Conservation (phyloP, 805 yeast species). For the Wickerhamiella shivajii region DNA sequence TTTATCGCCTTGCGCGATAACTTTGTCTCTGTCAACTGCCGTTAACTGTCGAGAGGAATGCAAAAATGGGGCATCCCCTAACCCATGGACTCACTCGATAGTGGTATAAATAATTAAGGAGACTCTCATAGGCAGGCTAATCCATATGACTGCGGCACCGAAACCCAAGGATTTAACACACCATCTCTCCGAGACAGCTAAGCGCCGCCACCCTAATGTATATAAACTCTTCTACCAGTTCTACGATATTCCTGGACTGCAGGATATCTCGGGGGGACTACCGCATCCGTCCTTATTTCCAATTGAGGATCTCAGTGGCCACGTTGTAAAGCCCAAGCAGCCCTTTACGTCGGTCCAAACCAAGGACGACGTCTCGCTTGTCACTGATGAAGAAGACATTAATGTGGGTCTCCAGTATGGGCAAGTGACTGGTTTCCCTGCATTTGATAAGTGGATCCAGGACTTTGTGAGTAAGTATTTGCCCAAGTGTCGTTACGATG, state of each 20-base stretch:
- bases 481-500: conserved; percentile 12
- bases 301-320: conserved; percentile 12
- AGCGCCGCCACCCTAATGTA: conserved; percentile 17
- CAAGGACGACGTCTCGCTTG: conserved; percentile 5
- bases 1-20: too few relatives aligned
- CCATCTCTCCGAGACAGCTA: conserved; percentile 15
- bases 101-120: too few relatives aligned
- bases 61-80: too few relatives aligned
- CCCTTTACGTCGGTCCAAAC: neutral
- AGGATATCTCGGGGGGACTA: conserved; percentile 18
- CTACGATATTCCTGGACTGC: conserved; percentile 16
- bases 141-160: too few relatives aligned
- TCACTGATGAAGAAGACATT: conserved; percentile 23
- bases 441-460: conserved; percentile 47
- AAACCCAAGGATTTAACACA: conserved; percentile 16
- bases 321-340: conserved; percentile 7
- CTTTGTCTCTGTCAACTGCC: too few relatives aligned
- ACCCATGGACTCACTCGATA: too few relatives aligned
- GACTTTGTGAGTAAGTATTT: conserved; percentile 35
- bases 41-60: too few relatives aligned
- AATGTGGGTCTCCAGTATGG: conserved; percentile 85
- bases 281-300: conserved; percentile 19
- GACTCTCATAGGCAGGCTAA: too few relatives aligned
- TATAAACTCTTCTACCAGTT: conserved; percentile 19
- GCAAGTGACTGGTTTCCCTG: conserved; percentile 65